Evolutionary conservation across 768 basidiomycete species (phyloP).

Genomic region (Rubroboletus satanas): DNA sequence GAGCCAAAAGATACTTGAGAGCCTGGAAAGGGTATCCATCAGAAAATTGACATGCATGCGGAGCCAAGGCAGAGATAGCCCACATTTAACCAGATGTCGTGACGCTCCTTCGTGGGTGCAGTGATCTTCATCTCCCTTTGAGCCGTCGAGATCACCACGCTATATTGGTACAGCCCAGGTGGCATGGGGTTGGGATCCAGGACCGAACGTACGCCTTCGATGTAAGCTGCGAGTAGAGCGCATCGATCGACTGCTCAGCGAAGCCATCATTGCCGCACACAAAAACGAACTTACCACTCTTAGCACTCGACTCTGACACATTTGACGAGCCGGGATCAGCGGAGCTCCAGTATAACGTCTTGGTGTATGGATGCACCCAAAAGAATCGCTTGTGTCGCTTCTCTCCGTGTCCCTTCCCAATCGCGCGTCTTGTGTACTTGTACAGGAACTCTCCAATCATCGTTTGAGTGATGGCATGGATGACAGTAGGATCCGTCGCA

Average conservation of each 20-base stretch:
- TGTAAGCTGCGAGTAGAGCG: conserved; percentile 60
- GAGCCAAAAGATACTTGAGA: conserved; percentile 81
- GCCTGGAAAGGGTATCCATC: conserved; percentile 49
- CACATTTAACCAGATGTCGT: conserved; percentile 96
- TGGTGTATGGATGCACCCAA: conserved; percentile 99
- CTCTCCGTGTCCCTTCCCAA: conserved; percentile 89
- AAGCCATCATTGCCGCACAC: conserved; percentile 4
- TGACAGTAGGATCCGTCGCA: conserved; percentile 82
- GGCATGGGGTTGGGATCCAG: conserved; percentile 95
- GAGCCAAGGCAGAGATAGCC: conserved; percentile 26
- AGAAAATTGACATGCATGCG: conserved; percentile 6
- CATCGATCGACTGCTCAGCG: conserved; percentile 1
- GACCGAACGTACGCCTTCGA: conserved; percentile 88
- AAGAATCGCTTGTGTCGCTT: conserved; percentile 93
- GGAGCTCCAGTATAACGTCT: conserved; percentile 95
- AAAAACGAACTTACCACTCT: conserved; percentile 74
- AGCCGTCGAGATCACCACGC: conserved; percentile 87
- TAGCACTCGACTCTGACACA: conserved; percentile 89
- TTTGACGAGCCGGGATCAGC: conserved; percentile 87
- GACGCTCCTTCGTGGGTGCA: conserved; percentile 91
- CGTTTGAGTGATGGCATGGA: conserved; percentile 97
- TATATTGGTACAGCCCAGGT: conserved; percentile 88
- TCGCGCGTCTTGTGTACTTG: conserved; percentile 89
- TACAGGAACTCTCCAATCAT: conserved; percentile 99
- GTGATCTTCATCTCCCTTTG: conserved; percentile 98